phyloP scores from a whole-genome alignment of 1,139 yeast species.

The Williopsis jadinii region DNA sequence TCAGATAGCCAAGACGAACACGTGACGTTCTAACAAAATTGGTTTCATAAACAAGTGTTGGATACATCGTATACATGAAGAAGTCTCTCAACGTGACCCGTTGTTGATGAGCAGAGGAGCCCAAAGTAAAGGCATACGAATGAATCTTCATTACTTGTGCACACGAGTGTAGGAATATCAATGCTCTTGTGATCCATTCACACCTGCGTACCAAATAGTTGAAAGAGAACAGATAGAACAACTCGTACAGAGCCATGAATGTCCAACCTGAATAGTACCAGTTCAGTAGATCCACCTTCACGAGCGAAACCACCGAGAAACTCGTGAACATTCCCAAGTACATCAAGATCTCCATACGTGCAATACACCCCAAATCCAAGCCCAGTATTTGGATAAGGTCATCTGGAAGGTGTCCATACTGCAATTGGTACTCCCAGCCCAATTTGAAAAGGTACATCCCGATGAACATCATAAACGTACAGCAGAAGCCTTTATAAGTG shows the following conservation, averaged over 20 bases:
- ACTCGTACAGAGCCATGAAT: background rate
- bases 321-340: too few species aligned
- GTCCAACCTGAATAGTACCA: too few species aligned
- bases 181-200: constrained; percentile 40
- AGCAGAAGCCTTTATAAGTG: too few species aligned
- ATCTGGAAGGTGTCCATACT: too few species aligned
- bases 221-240: background rate
- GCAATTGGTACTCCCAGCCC: too few species aligned
- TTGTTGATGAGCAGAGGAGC: constrained; percentile 53
- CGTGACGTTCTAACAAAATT: constrained; percentile 69
- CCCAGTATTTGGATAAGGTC: too few species aligned
- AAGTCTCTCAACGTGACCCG: constrained; percentile 52
- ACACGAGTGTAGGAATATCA: constrained; percentile 71
- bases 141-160: constrained; percentile 91
- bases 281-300: too few species aligned
- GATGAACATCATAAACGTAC: too few species aligned
- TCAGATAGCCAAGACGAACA: constrained; percentile 65
- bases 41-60: constrained; percentile 75
- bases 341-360: too few species aligned
- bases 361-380: too few species aligned
- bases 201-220: background rate
- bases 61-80: constrained; percentile 79
- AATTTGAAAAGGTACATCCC: too few species aligned
- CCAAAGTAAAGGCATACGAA: constrained; percentile 82
- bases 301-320: too few species aligned